A percentile compares a stretch with the other conserved stretches of the same genome.
These are phyloP conservation scores for Penicillium dipodomyicola DNA, from an alignment of 495 filamentous ascomycete species.

Conservation along the genomic window DNA sequence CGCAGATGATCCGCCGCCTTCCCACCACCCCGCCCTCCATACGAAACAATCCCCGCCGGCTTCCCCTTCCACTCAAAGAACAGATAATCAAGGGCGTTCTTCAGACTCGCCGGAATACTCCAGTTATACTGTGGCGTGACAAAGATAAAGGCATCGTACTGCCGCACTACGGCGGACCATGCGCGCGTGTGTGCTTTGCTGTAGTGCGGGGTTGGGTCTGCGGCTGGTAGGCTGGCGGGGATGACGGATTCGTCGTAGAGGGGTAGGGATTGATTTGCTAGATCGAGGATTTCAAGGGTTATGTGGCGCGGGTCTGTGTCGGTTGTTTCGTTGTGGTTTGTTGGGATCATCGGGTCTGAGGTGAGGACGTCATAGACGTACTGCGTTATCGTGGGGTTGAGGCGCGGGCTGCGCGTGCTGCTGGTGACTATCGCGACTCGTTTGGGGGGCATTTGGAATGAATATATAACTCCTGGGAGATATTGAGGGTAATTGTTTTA, in stretches of 20 bases:
- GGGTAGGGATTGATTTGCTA: slow-evolving; percentile 52
- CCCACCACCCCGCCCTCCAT: slow-evolving; percentile 51
- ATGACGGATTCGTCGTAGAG: slow-evolving; percentile 55
- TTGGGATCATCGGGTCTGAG: slow-evolving; percentile 23
- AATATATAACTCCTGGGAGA: too few relatives aligned
- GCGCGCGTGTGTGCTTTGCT: slow-evolving; percentile 44
- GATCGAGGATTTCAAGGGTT: slow-evolving; percentile 41
- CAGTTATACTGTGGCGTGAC: slow-evolving; percentile 57
- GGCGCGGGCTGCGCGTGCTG: slow-evolving; percentile 29
- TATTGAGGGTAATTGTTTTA: too few relatives aligned
- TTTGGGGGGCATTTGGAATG: slow-evolving; percentile 11
- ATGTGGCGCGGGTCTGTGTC: slow-evolving; percentile 27
- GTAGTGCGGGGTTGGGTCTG: slow-evolving; percentile 40
- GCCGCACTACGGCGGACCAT: slow-evolving; percentile 50
- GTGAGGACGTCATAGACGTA: slow-evolving; percentile 29
- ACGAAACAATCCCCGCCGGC: slow-evolving; percentile 54
- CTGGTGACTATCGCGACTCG: slow-evolving; percentile 28
- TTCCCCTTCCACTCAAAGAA: slow-evolving; percentile 60
- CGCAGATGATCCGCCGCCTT: slow-evolving; percentile 33
- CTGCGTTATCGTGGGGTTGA: slow-evolving; percentile 30
- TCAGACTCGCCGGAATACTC: slow-evolving; percentile 52
- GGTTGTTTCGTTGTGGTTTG: slow-evolving; percentile 6
- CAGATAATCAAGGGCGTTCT: slow-evolving; percentile 64
- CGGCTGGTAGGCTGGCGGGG: slow-evolving; percentile 45
- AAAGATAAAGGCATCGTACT: slow-evolving; percentile 55